Evolutionary conservation across 2,329 filamentous ascomycete species (phyloP).

Genomic region (Exophiala calicioides): DNA sequence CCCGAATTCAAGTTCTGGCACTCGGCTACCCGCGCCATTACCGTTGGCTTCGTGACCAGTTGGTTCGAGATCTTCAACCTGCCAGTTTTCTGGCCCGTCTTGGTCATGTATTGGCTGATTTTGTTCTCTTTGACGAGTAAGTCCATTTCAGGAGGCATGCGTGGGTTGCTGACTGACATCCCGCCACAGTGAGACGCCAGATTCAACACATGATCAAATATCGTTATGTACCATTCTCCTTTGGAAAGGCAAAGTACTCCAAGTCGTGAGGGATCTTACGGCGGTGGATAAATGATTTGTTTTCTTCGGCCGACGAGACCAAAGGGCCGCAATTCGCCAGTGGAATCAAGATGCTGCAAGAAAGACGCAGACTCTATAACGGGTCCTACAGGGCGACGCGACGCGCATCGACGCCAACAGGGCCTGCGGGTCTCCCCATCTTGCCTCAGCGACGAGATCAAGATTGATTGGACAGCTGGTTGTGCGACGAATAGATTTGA

Average conservation of each 20-base stretch:
- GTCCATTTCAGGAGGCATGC: constrained; percentile 40
- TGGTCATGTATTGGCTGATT: constrained; percentile 99
- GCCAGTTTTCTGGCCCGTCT: constrained; percentile 97
- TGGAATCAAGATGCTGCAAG: constrained; percentile 1
- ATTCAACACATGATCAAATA: constrained; percentile 99
- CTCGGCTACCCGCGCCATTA: constrained; percentile 82
- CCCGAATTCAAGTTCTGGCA: constrained; percentile 99
- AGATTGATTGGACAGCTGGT: constrained; percentile 7
- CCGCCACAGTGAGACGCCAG: constrained; percentile 83
- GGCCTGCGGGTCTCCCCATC: background rate
- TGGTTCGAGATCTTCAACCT: constrained; percentile 96
- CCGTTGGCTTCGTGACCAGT: constrained; percentile 80
- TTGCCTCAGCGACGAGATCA: background rate
- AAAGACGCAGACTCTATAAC: background rate
- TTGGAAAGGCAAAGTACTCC: constrained; percentile 81
- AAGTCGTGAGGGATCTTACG: constrained; percentile 17
- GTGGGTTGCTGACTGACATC: constrained; percentile 12
- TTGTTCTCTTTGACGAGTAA: constrained; percentile 91
- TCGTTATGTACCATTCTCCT: constrained; percentile 90
- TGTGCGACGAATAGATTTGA: constrained; percentile 11
- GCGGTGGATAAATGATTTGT: background rate
- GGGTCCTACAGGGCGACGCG: too few species aligned
- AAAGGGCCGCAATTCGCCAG: background rate
- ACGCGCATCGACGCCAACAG: constrained; percentile 1
- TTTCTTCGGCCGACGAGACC: background rate